phyloP scores from a whole-genome alignment of 129 eudicot species.

The Solidago caesia region DNA sequence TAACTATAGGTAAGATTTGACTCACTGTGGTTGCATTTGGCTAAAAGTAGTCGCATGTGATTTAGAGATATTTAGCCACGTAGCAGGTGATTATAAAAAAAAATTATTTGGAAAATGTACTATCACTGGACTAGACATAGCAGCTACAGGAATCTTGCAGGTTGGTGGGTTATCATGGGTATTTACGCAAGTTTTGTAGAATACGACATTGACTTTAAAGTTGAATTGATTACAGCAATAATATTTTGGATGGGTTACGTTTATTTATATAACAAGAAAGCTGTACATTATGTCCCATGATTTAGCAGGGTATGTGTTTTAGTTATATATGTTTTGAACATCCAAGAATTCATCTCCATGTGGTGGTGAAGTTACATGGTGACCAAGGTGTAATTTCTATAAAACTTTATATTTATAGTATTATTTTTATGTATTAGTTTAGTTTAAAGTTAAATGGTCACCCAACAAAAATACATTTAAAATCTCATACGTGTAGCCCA shows the following conservation, averaged over 20 bases:
- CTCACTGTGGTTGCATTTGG: neutral
- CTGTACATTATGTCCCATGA: no score
- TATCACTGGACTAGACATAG: slow-evolving; percentile 7
- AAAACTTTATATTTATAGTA: no score
- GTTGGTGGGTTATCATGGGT: slow-evolving; percentile 23
- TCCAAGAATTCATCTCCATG: no score
- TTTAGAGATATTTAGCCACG: neutral
- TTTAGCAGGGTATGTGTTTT: neutral
- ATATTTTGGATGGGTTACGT: no score
- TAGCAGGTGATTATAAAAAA: neutral
- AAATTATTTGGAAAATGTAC: neutral
- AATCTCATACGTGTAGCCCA: no score
- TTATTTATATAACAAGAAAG: neutral
- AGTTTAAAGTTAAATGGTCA: no score
- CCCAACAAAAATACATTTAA: no score
- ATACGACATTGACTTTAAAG: slow-evolving; percentile 9
- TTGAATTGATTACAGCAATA: no score
- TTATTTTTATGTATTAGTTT: no score
- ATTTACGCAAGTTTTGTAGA: slow-evolving; percentile 6
- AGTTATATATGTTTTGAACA: no score
- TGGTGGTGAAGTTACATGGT: no score
- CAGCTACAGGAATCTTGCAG: slow-evolving; percentile 26
- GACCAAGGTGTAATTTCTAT: no score
- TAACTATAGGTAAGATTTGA: neutral
- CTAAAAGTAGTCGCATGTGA: neutral